A percentile compares a stretch with the other conserved stretches of the same genome.
These are phyloP conservation scores for Camellia granthamiana DNA, from an alignment of 148 eudicot genomes.

Conservation along the genomic window DNA sequence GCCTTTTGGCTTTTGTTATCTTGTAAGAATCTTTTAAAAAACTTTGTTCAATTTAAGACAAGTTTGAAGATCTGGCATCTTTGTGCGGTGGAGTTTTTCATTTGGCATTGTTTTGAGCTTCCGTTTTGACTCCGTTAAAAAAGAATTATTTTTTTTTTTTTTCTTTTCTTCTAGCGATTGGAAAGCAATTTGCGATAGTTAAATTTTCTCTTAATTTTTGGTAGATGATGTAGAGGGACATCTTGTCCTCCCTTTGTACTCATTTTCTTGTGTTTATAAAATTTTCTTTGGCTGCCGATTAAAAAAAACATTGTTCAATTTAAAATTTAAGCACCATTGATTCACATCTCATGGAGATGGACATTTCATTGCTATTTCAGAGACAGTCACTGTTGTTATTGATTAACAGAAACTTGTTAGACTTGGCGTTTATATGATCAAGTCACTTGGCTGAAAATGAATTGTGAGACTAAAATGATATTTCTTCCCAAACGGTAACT, in stretches of 20 bases:
- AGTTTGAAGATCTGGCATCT: too few relatives aligned
- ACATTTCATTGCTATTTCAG: background rate
- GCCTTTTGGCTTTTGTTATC: background rate
- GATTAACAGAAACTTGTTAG: background rate
- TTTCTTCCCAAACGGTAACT: background rate
- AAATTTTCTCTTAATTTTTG: too few relatives aligned
- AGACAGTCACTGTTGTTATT: background rate
- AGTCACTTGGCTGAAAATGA: slow-evolving; percentile 3
- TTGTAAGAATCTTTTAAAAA: background rate
- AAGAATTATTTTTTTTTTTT: too few relatives aligned
- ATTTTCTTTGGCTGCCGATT: too few relatives aligned
- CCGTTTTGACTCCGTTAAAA: too few relatives aligned
- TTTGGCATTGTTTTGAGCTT: too few relatives aligned
- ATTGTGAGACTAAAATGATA: background rate
- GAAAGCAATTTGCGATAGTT: too few relatives aligned
- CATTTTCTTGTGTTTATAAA: too few relatives aligned
- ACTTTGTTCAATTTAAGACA: background rate
- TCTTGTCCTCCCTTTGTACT: too few relatives aligned
- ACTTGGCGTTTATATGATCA: background rate
- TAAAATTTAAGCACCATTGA: background rate
- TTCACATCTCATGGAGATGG: background rate
- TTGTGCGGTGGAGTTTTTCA: too few relatives aligned
- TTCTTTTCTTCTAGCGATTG: too few relatives aligned
- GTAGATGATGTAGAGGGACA: too few relatives aligned
- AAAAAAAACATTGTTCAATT: background rate